Conservation (phyloP, 768 basidiomycete genomes). For the Gloeostereum incarnatum region DNA sequence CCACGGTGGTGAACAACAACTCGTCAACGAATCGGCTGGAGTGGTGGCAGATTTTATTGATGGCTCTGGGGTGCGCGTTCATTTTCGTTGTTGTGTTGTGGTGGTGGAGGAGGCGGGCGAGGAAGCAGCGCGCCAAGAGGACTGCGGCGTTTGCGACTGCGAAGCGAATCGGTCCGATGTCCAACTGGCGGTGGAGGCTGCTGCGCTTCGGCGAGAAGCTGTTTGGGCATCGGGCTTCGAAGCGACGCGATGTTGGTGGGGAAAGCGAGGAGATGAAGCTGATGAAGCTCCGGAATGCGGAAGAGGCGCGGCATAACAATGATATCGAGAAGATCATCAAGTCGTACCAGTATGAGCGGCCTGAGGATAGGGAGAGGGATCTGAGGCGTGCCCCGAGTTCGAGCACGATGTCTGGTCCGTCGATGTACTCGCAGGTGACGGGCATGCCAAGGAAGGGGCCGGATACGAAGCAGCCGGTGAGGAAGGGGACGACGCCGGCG, state of each 20-base stretch:
- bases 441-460: conserved; percentile 51
- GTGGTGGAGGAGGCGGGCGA: conserved; percentile 62
- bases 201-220: conserved; percentile 47
- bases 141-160: conserved; percentile 57
- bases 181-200: conserved; percentile 48
- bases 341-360: conserved; percentile 20
- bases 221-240: conserved; percentile 36
- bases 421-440: conserved; percentile 63
- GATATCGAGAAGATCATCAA: conserved; percentile 43
- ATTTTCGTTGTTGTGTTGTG: conserved; percentile 60
- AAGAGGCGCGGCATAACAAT: conserved; percentile 37
- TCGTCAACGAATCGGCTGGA: conserved; percentile 29
- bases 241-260: conserved; percentile 15
- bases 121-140: conserved; percentile 55
- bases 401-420: conserved; percentile 35
- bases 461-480: conserved; percentile 68
- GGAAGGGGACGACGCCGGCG: conserved; percentile 21
- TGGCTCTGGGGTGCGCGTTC: conserved; percentile 75
- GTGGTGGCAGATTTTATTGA: conserved; percentile 85
- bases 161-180: conserved; percentile 39
- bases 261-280: conserved; percentile 39
- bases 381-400: conserved; percentile 16
- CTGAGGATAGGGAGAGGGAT: not conserved
- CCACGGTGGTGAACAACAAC: conserved; percentile 22
- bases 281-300: conserved; percentile 38